Percentiles rank a stretch among this genome's conserved stretches.
phyloP scores from a whole-genome alignment of 78 protist genomes.

The Cavenderia fasciculata region DNA sequence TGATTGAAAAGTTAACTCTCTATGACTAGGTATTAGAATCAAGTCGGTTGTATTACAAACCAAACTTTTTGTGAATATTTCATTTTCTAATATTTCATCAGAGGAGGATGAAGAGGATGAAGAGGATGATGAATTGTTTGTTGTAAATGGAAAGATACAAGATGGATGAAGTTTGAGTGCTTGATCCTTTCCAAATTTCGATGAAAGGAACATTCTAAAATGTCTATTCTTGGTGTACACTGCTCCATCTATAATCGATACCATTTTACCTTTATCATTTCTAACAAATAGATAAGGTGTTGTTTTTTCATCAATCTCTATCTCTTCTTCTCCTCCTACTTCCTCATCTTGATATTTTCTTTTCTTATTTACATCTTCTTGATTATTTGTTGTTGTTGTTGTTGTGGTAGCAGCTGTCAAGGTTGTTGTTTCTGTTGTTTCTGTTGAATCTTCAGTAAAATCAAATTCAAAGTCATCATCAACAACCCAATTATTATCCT shows the following conservation, averaged over 20 bases:
- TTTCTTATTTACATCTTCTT: too few species aligned
- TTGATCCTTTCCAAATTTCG: constrained; percentile 4
- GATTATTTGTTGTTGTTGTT: too few species aligned
- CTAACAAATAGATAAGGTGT: neutral
- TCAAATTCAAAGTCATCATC: neutral
- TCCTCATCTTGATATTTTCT: too few species aligned
- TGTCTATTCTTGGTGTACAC: constrained; percentile 34
- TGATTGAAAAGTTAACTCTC: neutral
- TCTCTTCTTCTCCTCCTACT: too few species aligned
- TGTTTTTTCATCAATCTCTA: neutral
- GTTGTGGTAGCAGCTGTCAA: too few species aligned
- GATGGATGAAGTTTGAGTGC: neutral
- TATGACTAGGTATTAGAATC: neutral
- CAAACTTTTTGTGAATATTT: constrained; percentile 1
- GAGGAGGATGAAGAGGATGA: too few species aligned
- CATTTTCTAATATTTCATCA: neutral
- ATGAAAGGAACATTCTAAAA: constrained; percentile 18
- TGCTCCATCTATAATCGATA: constrained; percentile 24
- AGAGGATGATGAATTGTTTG: neutral
- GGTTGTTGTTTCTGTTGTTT: neutral
- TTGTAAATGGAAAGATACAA: neutral
- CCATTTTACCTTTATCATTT: neutral
- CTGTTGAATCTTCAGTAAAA: neutral
- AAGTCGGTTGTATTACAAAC: neutral
- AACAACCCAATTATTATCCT: too few species aligned